Evolutionary conservation across 1,139 yeast species (phyloP).

Genomic region (Yamadazyma buinensis): DNA sequence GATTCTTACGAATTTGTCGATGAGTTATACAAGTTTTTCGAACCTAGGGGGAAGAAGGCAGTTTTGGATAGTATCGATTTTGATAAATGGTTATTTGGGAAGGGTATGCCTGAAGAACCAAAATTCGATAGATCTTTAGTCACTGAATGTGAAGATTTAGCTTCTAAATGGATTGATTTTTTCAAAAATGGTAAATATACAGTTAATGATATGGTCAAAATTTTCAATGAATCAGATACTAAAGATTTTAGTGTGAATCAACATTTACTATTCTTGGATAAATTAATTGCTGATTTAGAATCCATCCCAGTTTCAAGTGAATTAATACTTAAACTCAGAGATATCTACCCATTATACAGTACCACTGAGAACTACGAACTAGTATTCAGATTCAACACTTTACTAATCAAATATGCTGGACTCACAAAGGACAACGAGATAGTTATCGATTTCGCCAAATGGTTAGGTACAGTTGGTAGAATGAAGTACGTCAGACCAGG

Average conservation of each 20-base stretch:
- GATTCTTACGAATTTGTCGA: constrained; percentile 29
- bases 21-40: constrained; percentile 27
- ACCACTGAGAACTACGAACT: constrained; percentile 31
- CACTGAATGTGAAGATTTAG: constrained; percentile 25
- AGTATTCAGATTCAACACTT: constrained; percentile 27
- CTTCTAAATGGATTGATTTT: constrained; percentile 22
- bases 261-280: constrained; percentile 31
- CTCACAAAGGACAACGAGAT: constrained; percentile 16
- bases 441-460: constrained; percentile 25
- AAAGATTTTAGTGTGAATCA: constrained; percentile 29
- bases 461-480: constrained; percentile 42
- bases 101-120: constrained; percentile 31
- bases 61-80: constrained; percentile 80
- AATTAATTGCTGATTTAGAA: constrained; percentile 22
- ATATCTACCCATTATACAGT: constrained; percentile 24
- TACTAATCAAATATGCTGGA: constrained; percentile 27
- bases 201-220: neutral
- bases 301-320: constrained; percentile 12
- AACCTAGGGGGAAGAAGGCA: constrained; percentile 70
- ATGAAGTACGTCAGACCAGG: constrained; percentile 46
- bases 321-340: constrained; percentile 18
- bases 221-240: constrained; percentile 21
- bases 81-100: constrained; percentile 40
- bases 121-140: constrained; percentile 30
- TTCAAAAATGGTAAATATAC: constrained; percentile 4